Conservation (phyloP, 2,329 filamentous ascomycete species). For the Coniella lustricola region DNA sequence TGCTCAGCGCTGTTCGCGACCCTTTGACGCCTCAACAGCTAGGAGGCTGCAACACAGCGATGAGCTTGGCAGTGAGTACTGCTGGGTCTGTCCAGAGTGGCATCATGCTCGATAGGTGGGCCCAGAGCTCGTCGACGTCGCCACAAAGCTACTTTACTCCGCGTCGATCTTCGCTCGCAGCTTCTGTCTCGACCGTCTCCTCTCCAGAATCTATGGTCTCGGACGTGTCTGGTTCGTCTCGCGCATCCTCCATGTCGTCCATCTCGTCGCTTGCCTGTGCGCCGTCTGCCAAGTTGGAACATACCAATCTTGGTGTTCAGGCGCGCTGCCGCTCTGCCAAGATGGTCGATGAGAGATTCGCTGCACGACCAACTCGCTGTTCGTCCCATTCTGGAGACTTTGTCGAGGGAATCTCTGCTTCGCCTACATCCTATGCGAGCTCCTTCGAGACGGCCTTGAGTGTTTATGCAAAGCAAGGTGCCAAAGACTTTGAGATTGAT, state of each 20-base stretch:
- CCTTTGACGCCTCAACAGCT: constrained; percentile 48
- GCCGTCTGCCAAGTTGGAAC: constrained; percentile 51
- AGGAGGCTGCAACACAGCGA: constrained; percentile 45
- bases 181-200: constrained; percentile 55
- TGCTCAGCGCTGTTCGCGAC: constrained; percentile 49
- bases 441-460: constrained; percentile 43
- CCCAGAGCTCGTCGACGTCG: constrained; percentile 40
- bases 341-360: constrained; percentile 49
- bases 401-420: constrained; percentile 45
- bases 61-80: constrained; percentile 55
- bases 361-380: constrained; percentile 44
- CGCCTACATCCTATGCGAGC: constrained; percentile 51
- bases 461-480: constrained; percentile 40
- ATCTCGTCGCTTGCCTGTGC: constrained; percentile 54
- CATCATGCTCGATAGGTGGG: constrained; percentile 49
- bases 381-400: constrained; percentile 49
- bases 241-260: constrained; percentile 59
- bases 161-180: constrained; percentile 57
- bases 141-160: constrained; percentile 42
- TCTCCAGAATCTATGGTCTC: constrained; percentile 64
- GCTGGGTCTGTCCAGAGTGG: constrained; percentile 37
- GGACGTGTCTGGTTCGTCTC: constrained; percentile 53
- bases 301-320: constrained; percentile 50
- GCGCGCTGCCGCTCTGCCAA: constrained; percentile 58
- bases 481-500: constrained; percentile 40